Conservation (phyloP, 2,329 filamentous ascomycete genomes). For the Colletotrichum tabaci region DNA sequence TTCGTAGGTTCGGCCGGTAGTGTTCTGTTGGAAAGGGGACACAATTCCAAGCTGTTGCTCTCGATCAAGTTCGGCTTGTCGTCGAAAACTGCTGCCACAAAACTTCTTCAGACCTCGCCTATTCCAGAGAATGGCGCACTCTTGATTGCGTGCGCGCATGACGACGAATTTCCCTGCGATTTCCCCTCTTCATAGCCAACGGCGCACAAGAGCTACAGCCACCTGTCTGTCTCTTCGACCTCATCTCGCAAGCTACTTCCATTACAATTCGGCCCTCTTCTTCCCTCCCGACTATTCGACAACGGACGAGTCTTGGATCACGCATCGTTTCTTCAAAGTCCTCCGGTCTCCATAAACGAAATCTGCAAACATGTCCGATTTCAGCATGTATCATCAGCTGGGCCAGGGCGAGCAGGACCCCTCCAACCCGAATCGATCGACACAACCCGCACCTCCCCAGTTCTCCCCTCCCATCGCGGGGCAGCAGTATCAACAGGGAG, state of each 20-base stretch:
- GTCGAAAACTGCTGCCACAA: conserved; percentile 8
- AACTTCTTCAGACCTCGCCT: background rate
- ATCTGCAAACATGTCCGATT: conserved; percentile 65
- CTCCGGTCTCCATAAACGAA: background rate
- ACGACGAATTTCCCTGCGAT: conserved; percentile 11
- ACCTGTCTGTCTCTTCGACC: background rate
- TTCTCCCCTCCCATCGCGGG: conserved; percentile 70
- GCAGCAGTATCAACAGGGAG: conserved; percentile 67
- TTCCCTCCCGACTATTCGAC: background rate
- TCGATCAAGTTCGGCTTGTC: conserved; percentile 23
- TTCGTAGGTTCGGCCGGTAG: conserved; percentile 23
- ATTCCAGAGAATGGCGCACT: conserved; percentile 36
- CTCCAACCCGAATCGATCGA: conserved; percentile 66
- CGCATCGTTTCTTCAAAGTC: background rate
- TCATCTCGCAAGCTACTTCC: conserved; percentile 21
- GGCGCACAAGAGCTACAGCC: conserved; percentile 31
- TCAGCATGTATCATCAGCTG: conserved; percentile 69
- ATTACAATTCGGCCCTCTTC: background rate
- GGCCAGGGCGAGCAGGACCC: conserved; percentile 71
- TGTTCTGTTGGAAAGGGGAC: conserved; percentile 38
- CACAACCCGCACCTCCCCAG: conserved; percentile 67
- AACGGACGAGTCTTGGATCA: background rate
- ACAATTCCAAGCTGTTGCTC: conserved; percentile 33
- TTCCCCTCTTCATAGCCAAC: background rate
- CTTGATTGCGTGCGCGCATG: conserved; percentile 33